These are phyloP conservation scores for Babesia divergens DNA, from an alignment of 169 alveolate genomes.

Conservation along the genomic window DNA sequence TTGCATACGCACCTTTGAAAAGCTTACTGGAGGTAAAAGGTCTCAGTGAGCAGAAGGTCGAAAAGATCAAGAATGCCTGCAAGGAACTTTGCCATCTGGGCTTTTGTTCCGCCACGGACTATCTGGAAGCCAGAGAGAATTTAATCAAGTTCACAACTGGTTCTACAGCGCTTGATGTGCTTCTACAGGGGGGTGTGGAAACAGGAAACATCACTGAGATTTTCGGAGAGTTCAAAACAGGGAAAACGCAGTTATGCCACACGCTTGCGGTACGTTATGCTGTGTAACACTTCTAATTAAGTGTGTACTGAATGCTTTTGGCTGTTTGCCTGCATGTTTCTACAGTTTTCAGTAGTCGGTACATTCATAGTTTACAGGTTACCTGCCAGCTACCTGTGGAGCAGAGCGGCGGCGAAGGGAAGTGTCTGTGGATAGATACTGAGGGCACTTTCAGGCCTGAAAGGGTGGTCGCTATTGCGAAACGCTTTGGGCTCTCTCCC, in stretches of 20 bases:
- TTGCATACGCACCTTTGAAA: constrained; percentile 91
- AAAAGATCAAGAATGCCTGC: constrained; percentile 90
- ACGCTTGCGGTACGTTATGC: constrained; percentile 85
- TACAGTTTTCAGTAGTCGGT: background rate
- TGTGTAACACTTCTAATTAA: constrained; percentile 12
- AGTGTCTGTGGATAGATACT: constrained; percentile 99
- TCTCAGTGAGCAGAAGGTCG: constrained; percentile 94
- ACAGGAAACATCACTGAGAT: constrained; percentile 95
- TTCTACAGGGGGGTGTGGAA: constrained; percentile 97
- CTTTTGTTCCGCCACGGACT: constrained; percentile 89
- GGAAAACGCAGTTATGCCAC: constrained; percentile 97
- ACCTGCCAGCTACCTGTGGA: constrained; percentile 93
- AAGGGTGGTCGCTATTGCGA: constrained; percentile 94
- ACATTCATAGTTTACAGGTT: constrained; percentile 47
- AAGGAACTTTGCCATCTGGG: constrained; percentile 88
- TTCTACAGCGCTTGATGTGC: constrained; percentile 88
- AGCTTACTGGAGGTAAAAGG: constrained; percentile 91
- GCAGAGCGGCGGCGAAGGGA: constrained; percentile 97
- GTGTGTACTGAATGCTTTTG: background rate
- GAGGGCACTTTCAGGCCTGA: constrained; percentile 99
- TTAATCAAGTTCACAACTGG: constrained; percentile 94
- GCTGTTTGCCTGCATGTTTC: background rate
- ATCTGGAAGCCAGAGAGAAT: constrained; percentile 87
- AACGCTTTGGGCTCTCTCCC: constrained; percentile 93
- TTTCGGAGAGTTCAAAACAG: constrained; percentile 97